Conservation (phyloP, 345 rosid species). For the Eutrema yunnanense region DNA sequence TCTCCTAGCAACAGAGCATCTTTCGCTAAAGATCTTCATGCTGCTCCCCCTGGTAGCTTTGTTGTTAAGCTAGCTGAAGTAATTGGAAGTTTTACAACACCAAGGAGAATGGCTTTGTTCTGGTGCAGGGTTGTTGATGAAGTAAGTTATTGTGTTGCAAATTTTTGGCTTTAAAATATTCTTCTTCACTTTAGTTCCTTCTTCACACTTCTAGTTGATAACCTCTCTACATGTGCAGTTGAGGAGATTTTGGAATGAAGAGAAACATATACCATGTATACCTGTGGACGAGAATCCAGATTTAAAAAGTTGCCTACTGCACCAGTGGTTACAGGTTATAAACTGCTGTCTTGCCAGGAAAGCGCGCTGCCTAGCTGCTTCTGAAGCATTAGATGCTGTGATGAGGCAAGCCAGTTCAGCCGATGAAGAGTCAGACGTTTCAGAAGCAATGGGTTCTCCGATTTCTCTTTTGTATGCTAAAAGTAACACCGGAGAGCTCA, state of each 20-base stretch:
- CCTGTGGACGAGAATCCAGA: conserved; percentile 72
- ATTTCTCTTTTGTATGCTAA: conserved; percentile 50
- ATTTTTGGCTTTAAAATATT: background rate
- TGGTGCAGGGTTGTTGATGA: conserved; percentile 81
- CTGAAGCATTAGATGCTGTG: conserved; percentile 62
- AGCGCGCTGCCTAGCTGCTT: conserved; percentile 46
- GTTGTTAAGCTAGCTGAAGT: conserved; percentile 87
- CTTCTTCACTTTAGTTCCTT: background rate
- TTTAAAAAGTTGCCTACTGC: conserved; percentile 73
- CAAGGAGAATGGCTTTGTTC: conserved; percentile 70
- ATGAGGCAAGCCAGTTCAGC: conserved; percentile 49
- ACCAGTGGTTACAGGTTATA: conserved; percentile 86
- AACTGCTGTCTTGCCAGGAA: conserved; percentile 89
- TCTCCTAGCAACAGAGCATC: conserved; percentile 31
- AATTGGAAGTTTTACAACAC: conserved; percentile 77
- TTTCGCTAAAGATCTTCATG: conserved; percentile 75
- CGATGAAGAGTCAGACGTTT: conserved; percentile 36
- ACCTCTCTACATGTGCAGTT: conserved; percentile 46
- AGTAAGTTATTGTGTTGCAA: conserved; percentile 43
- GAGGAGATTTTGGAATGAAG: conserved; percentile 75
- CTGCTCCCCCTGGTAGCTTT: conserved; percentile 74
- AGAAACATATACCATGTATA: conserved; percentile 69
- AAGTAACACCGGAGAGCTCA: conserved; percentile 59
- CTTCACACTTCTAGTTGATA: background rate
- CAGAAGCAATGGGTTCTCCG: conserved; percentile 22